Conservation (phyloP, 116 monocot genomes). For the Phalaenopsis hybrid region DNA sequence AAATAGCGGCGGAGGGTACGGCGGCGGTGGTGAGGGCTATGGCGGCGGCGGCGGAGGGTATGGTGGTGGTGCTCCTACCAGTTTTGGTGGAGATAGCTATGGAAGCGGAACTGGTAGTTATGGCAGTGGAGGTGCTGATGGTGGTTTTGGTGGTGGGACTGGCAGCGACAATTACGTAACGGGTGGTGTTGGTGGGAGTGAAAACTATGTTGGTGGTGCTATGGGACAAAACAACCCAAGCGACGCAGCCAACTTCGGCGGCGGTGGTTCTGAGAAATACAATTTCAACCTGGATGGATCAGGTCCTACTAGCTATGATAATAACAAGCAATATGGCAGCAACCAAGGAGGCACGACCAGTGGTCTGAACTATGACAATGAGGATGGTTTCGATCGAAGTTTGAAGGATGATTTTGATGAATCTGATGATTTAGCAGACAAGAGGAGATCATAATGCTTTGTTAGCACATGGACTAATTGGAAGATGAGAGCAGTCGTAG, state of each 20-base stretch:
- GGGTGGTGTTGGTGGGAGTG: no score
- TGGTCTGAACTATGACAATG: not conserved
- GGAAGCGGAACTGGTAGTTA: not conserved
- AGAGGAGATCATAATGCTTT: slow-evolving; percentile 16
- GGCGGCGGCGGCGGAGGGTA: no score
- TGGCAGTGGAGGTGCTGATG: slow-evolving; percentile 2
- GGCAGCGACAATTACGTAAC: not conserved
- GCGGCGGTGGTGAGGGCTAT: not conserved
- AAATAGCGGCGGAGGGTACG: slow-evolving; percentile 5
- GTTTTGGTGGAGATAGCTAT: no score
- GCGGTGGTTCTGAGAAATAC: slow-evolving; percentile 1
- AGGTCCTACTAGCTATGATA: not conserved
- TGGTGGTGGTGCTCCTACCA: no score
- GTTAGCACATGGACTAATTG: not conserved
- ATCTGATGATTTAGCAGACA: slow-evolving; percentile 49
- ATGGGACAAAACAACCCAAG: not conserved
- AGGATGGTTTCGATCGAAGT: slow-evolving; percentile 22
- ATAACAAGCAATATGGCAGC: slow-evolving; percentile 9
- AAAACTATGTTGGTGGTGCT: not conserved
- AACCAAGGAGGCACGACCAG: not conserved
- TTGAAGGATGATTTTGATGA: slow-evolving; percentile 37
- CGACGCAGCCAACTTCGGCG: slow-evolving; percentile 10
- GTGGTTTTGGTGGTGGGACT: slow-evolving; percentile 3
- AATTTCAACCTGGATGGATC: slow-evolving; percentile 5
- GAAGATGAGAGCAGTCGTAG: not conserved